Evolutionary conservation across 352 stramenopile species (phyloP).

Genomic region (Pythium insidiosum): DNA sequence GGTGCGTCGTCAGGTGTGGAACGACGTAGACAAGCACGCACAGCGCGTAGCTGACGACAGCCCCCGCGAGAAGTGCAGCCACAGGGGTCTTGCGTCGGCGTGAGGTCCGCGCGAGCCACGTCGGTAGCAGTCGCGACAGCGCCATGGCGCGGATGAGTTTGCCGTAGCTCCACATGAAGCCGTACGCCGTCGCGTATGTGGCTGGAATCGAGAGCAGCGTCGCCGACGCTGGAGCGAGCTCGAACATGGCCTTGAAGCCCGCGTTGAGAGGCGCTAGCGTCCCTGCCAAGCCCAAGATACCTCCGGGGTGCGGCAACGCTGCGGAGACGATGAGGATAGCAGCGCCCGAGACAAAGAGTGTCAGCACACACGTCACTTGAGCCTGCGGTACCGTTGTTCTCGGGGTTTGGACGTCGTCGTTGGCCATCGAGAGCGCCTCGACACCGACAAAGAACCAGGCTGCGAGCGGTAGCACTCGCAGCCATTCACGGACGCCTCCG

Average conservation of each 20-base stretch:
- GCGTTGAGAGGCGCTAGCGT: neutral
- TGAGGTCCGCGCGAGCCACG: neutral
- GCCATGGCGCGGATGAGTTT: slow-evolving; percentile 23
- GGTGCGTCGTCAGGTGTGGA: neutral
- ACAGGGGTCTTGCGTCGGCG: neutral
- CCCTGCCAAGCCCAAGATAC: neutral
- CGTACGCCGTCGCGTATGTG: slow-evolving; percentile 24
- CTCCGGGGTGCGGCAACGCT: neutral
- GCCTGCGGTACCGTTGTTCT: neutral
- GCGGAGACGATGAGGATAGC: neutral
- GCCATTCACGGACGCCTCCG: neutral
- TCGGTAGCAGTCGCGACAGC: slow-evolving; percentile 13
- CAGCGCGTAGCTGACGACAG: slow-evolving; percentile 8
- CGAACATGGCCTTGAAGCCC: neutral
- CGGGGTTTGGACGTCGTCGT: neutral
- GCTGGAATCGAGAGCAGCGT: slow-evolving; percentile 18
- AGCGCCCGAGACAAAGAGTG: neutral
- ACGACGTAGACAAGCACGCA: slow-evolving; percentile 16
- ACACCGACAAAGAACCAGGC: neutral
- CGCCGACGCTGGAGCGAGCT: neutral
- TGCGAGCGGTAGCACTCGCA: neutral
- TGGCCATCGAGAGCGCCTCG: neutral
- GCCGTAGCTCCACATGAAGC: slow-evolving; percentile 21
- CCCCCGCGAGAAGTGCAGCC: neutral
- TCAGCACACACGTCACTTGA: neutral